Base-by-base conservation (phyloP, 768 basidiomycete species). In the Pulveroboletus ravenelii region DNA sequence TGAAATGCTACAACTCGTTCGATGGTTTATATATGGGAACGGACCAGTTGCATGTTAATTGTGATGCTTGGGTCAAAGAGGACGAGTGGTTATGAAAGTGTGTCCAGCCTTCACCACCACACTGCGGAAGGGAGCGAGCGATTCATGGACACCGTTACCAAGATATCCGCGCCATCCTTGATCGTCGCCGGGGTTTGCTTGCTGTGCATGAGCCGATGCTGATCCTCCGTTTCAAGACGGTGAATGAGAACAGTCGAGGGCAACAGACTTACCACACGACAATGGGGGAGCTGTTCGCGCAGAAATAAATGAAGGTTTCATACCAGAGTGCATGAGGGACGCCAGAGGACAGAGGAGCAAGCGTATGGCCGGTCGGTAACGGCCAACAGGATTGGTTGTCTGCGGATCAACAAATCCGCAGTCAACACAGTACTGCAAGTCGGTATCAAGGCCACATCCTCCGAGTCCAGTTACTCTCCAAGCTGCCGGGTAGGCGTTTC, bases 201-300 rank as follows among this genome's bases (percentile, higher is more conserved):
- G 64, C 68, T 68, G 67, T 70, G 67, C 61, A 61, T 48, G 44
- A 56, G 45, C 55, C 57, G 64, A 66, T 54, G 66, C 47, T 58
- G 64, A 66, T 66, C 64, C 44, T 58, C 48, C 34, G 53, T 39
- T 52, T 45, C 43, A 43, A 47, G n/a, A 39, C 29, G 45, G 41
- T 32, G 27, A 52, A 50, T 38, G 51, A 45, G 50, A 54, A 57
- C 47, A 45, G 47, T 55, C 47, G 25, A 47, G 50, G 56, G 51
- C 34, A 48, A 31, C 36, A 40, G 41, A 43, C 53, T 37, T 51
- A 44, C 40, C 42, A 48, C 30, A 39, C 57, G 55, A 44, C 37
- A 57, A 53, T 42, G 44, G 51, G 50, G 40, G 36, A 54, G 38
- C 51, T 50, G 39, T 41, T 56, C 40, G 47, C 41, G 52, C 46